phyloP scores from a whole-genome alignment of 139 green algal genomes.

The Monoraphidium neglectum region DNA sequence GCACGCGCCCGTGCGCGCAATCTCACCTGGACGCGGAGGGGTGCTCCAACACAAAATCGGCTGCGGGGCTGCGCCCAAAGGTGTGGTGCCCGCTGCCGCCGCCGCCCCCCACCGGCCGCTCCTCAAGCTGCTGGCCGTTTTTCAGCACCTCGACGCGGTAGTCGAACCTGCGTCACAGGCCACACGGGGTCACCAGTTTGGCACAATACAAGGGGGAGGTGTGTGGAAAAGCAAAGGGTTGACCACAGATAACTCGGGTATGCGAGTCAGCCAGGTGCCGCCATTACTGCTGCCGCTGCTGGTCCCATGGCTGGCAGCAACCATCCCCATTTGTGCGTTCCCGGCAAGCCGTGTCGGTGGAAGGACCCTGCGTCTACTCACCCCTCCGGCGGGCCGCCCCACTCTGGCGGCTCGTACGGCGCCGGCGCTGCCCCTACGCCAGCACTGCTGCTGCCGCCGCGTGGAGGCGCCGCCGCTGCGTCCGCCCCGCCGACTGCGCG shows the following conservation, averaged over 20 bases:
- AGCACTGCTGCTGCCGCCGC: not conserved
- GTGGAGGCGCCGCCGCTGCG: not conserved
- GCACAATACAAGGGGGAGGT: too few relatives aligned
- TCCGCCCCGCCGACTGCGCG: not conserved
- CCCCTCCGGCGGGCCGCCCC: conserved; percentile 62
- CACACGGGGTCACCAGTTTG: too few relatives aligned
- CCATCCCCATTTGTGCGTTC: not conserved
- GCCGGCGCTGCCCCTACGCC: conserved; percentile 3
- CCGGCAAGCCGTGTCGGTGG: not conserved
- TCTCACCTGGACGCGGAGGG: conserved; percentile 68
- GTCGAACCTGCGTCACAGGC: conserved; percentile 7
- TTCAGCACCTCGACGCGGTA: conserved; percentile 19
- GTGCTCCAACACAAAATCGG: conserved; percentile 79
- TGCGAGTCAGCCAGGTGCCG: not conserved
- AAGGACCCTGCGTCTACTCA: conserved; percentile 26
- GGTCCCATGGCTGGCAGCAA: not conserved
- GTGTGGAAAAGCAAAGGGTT: too few relatives aligned
- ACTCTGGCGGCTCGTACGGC: conserved; percentile 56
- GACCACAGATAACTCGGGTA: too few relatives aligned
- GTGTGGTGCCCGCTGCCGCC: conserved; percentile 40
- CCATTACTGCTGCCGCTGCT: not conserved
- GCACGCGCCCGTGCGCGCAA: too few relatives aligned
- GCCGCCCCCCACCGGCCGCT: not conserved
- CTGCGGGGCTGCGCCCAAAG: conserved; percentile 64
- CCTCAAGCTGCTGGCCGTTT: conserved; percentile 10